Conservation (phyloP, 257 asterid genomes). For the Capsicum chinense region DNA sequence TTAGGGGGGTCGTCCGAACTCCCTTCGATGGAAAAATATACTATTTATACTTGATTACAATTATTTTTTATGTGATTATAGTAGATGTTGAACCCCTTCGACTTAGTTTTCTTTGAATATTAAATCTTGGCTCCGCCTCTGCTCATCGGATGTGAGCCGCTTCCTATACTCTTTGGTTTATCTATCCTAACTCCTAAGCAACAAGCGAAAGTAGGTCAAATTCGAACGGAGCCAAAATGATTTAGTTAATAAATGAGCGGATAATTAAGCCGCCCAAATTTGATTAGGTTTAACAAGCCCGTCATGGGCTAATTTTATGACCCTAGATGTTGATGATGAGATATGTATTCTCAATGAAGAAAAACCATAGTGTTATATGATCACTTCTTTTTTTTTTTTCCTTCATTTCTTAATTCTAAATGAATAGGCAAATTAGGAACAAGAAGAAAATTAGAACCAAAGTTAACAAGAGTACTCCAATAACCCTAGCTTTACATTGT, state of each 20-base stretch:
- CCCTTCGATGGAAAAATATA: no score
- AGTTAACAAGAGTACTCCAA: background rate
- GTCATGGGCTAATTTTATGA: background rate
- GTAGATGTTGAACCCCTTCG: no score
- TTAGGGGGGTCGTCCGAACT: no score
- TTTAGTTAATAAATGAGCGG: background rate
- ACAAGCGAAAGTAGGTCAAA: no score
- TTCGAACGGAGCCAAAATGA: background rate
- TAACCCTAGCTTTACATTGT: constrained; percentile 16
- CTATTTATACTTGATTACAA: no score
- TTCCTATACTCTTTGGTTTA: no score
- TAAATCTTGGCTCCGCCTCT: no score
- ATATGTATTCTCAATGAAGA: background rate
- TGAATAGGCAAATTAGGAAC: background rate
- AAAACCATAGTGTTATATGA: background rate
- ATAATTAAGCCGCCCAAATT: background rate
- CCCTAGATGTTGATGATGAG: background rate
- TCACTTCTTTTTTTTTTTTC: background rate
- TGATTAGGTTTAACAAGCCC: background rate
- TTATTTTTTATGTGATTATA: no score
- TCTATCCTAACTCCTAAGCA: no score
- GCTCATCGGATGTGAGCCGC: no score
- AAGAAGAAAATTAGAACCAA: background rate
- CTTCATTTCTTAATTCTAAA: background rate
- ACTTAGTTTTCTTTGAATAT: no score